These are phyloP conservation scores for Coemansia sp. DNA, from an alignment of 192 early-diverging fungal genomes.

Conservation along the genomic window DNA sequence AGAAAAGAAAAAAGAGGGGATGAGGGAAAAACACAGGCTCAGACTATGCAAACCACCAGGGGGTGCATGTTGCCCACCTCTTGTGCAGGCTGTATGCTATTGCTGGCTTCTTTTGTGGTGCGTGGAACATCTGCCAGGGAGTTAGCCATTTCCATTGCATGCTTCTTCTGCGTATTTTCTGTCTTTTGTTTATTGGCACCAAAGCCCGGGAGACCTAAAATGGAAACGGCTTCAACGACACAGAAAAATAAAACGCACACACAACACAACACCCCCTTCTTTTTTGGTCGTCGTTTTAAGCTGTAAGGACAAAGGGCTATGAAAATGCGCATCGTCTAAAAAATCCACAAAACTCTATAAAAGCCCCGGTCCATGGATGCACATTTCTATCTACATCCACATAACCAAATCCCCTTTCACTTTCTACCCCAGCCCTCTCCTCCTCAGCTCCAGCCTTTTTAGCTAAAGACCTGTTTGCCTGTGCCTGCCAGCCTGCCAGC, in stretches of 20 bases:
- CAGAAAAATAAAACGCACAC: too few species aligned
- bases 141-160: constrained; percentile 8
- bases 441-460: neutral
- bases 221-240: neutral
- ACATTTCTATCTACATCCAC: constrained; percentile 2
- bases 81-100: neutral
- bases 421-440: neutral
- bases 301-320: too few species aligned
- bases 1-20: neutral
- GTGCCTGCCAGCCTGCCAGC: neutral
- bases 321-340: neutral
- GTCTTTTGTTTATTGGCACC: neutral
- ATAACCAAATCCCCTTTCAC: neutral
- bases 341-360: constrained; percentile 3
- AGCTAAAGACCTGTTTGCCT: neutral
- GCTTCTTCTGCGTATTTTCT: neutral
- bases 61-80: neutral
- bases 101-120: neutral
- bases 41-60: neutral
- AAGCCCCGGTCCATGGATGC: neutral
- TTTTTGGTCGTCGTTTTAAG: too few species aligned
- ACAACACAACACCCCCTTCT: too few species aligned
- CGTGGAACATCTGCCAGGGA: neutral
- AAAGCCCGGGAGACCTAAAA: neutral
- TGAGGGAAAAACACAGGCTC: neutral